These are phyloP conservation scores for Dichotomocladium elegans DNA, from an alignment of 371 early-diverging fungal species.

Conservation along the genomic window DNA sequence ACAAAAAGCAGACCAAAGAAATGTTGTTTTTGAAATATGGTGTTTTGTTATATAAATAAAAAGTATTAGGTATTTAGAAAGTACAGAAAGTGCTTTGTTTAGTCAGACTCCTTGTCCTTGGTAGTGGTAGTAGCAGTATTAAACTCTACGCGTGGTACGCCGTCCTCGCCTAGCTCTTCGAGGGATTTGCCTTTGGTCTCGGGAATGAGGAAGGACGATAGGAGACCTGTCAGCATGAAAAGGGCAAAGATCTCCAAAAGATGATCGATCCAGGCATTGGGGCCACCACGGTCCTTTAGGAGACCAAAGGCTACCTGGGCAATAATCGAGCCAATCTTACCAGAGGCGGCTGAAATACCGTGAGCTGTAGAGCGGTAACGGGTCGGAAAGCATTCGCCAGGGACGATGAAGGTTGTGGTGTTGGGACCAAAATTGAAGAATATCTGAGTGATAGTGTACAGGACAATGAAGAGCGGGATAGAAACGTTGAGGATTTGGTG, in stretches of 20 bases:
- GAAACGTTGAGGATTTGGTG: conserved; percentile 48
- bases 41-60: too few species aligned
- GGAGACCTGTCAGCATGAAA: conserved; percentile 71
- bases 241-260: conserved; percentile 71
- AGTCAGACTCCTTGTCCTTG: too few species aligned
- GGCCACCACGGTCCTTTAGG: conserved; percentile 68
- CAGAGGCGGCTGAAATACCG: conserved; percentile 86
- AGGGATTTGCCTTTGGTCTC: conserved; percentile 46
- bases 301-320: conserved; percentile 73
- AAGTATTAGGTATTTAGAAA: too few species aligned
- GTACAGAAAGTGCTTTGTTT: too few species aligned
- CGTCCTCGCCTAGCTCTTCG: conserved; percentile 43
- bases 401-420: conserved; percentile 70
- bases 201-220: conserved; percentile 51
- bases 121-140: too few species aligned
- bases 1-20: too few species aligned
- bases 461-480: conserved; percentile 58
- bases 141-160: too few species aligned
- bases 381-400: conserved; percentile 87
- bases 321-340: conserved; percentile 83
- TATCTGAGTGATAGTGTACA: conserved; percentile 78
- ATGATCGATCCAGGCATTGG: conserved; percentile 60
- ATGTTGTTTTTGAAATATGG: too few species aligned
- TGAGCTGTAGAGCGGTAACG: conserved; percentile 82
- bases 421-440: conserved; percentile 91